Conservation (phyloP, 257 asterid genomes). For the Thymus quinquecostatus region DNA sequence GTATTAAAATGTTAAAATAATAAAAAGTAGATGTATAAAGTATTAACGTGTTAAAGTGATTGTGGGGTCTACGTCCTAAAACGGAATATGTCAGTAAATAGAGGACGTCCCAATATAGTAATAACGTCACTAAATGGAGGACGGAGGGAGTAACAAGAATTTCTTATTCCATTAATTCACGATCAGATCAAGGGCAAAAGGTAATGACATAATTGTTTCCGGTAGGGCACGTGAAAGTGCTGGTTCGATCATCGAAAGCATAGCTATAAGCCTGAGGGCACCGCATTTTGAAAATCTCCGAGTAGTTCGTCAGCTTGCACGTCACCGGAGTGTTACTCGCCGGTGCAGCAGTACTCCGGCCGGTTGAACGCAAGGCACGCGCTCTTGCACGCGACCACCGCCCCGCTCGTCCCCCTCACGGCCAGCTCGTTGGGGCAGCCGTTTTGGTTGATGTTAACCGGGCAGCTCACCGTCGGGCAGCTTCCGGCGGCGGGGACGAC, state of each 20-base stretch:
- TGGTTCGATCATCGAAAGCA: background rate
- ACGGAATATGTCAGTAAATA: no score
- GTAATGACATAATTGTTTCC: background rate
- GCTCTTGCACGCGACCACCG: background rate
- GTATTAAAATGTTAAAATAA: no score
- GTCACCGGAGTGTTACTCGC: background rate
- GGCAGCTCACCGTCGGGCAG: background rate
- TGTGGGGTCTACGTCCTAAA: no score
- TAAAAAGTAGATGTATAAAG: no score
- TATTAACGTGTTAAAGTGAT: no score
- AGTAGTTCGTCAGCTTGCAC: background rate
- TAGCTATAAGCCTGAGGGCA: background rate
- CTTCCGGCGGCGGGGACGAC: constrained; percentile 25
- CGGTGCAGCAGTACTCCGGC: background rate
- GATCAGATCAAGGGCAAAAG: background rate
- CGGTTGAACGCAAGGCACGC: background rate
- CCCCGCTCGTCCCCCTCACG: background rate
- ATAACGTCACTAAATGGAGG: no score
- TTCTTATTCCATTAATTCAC: no score
- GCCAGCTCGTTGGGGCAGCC: background rate
- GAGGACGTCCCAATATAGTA: no score
- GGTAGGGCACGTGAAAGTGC: background rate
- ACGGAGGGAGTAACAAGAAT: no score
- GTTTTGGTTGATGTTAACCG: background rate
- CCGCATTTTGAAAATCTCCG: background rate